Evolutionary conservation across 2,329 filamentous ascomycete species (phyloP).

Genomic region (Xylaria sp.): DNA sequence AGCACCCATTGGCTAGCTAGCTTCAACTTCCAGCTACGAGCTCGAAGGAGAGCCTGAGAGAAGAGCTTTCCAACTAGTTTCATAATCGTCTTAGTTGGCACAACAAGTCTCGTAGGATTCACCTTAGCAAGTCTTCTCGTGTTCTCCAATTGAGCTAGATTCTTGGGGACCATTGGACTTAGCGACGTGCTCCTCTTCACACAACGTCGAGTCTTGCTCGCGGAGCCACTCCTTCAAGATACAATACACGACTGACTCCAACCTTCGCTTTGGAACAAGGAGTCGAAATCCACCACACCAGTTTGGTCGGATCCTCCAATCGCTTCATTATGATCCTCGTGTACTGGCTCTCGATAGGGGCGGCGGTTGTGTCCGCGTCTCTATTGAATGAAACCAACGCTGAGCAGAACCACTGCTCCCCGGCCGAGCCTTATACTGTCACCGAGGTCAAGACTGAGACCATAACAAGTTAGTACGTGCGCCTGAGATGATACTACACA

Average conservation of each 20-base stretch:
- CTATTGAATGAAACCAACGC: slow-evolving; percentile 38
- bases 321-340: slow-evolving; percentile 43
- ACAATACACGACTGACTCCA: slow-evolving; percentile 4
- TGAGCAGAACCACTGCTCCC: slow-evolving; percentile 33
- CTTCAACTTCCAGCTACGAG: slow-evolving; percentile 12
- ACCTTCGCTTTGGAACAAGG: slow-evolving; percentile 16
- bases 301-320: slow-evolving; percentile 6
- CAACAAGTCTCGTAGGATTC: slow-evolving; percentile 9
- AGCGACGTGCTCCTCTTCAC: not conserved
- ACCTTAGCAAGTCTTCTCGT: not conserved
- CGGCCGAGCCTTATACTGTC: slow-evolving; percentile 32
- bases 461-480: slow-evolving; percentile 39
- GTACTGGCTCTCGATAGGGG: slow-evolving; percentile 40
- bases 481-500: slow-evolving; percentile 29
- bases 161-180: not conserved
- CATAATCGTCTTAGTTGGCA: slow-evolving; percentile 4
- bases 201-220: slow-evolving; percentile 13
- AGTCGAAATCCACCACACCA: not conserved
- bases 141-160: slow-evolving; percentile 6
- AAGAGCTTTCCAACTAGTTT: slow-evolving; percentile 11
- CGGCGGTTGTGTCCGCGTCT: slow-evolving; percentile 41
- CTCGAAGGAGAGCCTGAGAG: not conserved
- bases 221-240: slow-evolving; percentile 17
- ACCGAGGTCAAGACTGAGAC: slow-evolving; percentile 42
- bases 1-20: not conserved